Evolutionary conservation across 768 basidiomycete species (phyloP).

Genomic region (Mycena floridula): DNA sequence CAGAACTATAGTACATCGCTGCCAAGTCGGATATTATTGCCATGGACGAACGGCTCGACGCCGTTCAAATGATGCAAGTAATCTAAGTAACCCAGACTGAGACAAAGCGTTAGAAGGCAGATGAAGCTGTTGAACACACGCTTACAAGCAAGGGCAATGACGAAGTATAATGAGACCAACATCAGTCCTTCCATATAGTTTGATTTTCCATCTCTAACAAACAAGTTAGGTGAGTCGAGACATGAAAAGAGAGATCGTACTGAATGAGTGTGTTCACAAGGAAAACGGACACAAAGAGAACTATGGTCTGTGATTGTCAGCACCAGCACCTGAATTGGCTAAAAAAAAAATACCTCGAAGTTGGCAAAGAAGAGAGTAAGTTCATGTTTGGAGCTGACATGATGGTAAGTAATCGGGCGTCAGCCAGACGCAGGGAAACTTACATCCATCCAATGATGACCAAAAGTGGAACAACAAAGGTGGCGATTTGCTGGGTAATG

Average conservation of each 20-base stretch:
- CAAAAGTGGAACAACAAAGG: conserved; percentile 81
- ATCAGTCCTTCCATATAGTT: conserved; percentile 94
- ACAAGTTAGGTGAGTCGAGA: background rate
- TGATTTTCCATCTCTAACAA: conserved; percentile 68
- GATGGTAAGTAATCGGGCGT: conserved; percentile 1
- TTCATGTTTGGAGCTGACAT: conserved; percentile 55
- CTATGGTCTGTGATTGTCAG: conserved; percentile 54
- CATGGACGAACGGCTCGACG: no score
- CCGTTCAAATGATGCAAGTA: no score
- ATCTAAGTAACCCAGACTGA: conserved; percentile 40
- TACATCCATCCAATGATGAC: conserved; percentile 87
- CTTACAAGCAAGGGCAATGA: conserved; percentile 78
- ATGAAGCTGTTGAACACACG: no score
- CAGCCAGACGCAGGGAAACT: conserved; percentile 19
- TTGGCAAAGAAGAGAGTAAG: conserved; percentile 80
- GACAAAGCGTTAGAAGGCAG: conserved; percentile 6
- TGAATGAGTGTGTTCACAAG: conserved; percentile 82
- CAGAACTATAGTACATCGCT: no score
- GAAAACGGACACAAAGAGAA: conserved; percentile 81
- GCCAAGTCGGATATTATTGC: no score
- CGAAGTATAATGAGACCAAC: conserved; percentile 67
- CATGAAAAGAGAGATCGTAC: conserved; percentile 27
- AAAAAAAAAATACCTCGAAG: conserved; percentile 55
- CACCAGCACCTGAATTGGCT: background rate
- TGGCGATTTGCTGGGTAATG: conserved; percentile 65